Base-by-base conservation (phyloP, 2,329 filamentous ascomycete genomes). In the Neofusicoccum umdonicola region DNA sequence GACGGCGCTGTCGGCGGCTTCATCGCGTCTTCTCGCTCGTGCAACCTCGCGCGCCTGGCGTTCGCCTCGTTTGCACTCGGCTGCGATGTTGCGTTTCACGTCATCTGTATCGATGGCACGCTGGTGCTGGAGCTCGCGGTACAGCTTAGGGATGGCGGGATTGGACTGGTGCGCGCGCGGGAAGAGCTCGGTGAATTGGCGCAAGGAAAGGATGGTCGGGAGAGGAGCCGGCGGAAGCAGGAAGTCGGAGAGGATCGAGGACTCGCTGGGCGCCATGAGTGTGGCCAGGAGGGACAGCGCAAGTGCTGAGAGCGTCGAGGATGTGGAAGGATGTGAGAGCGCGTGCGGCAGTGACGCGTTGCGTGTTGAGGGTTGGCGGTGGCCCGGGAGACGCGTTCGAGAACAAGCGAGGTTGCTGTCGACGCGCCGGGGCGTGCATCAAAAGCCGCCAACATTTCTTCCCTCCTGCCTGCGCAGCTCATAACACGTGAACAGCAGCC, bases 111-210 rank as follows among this genome's bases (percentile, higher is more conserved):
- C 81, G 54, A 84, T 83, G 67, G 88, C 87, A 63, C 92, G 87
- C 73, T 93, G 86, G 66, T 88, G 84, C 71, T 95, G 90, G 2
- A 96, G 83, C 74, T 95, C 90, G 54, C 90, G 87, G 74, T 96
- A 96, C 4, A 97, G 82, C 0, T 83, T 81, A 64, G 87, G 86
- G 54, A 94, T 83, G 64, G 89, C 87, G 0, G 90, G 85, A 52
- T 88, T 89, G 27, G 83, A 80, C 66, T 88, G 89, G 57, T 88
- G 82, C 44, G 85, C 77, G 58, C 84, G 85, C 11, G 92, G 92
- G 72, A 96, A 95, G 47, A 94, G 83, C 34, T 88, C 83, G 48
- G 86, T 87, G 80, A 96, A 96, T 68, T 92, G 86, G 65, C 88
- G 83, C 52, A 93, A 83, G 7, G 91, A 88, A 69, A 93, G 81